Base-by-base conservation (phyloP, 257 asterid species). In the Craterostigma plantagineum region DNA sequence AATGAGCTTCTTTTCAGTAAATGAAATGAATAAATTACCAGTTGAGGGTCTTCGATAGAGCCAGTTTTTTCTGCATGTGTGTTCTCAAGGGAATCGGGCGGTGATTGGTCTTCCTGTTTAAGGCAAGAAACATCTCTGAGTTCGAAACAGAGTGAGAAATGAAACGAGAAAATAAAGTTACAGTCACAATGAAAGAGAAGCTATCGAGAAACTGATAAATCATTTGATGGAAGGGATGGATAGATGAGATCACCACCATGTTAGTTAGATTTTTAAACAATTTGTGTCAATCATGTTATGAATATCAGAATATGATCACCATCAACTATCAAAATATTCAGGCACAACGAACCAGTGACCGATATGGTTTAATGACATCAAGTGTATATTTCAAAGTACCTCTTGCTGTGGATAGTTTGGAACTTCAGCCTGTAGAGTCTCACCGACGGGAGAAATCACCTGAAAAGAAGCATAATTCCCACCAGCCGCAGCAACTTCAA, bases 401-500 rank as follows among this genome's bases (percentile, higher is more conserved):
- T 59, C 72, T 41, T 68, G 77, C 56, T 68, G 59, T 45, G 67
- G 79, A 38, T 14, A 54, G 13, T 35, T 43, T 5, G 74, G 49
- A 46, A 46, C 58, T 41, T 75, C 79, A 54, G 57, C 69, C 33
- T 58, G 63, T 15, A 55, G 60, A 10, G 77, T 58, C 18, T 40
- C 53, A 33, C 57, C 46, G 33, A 38, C 75, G 1, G 58, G 58
- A 39, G 67, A 55, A 48, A 54, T 49, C 52, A 63, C 68, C 55
- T 74, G 78, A 49, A 69, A 77, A 45, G 90, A 66, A 18, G 60
- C 62, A 55, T 68, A 72, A 48, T 61, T 71, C 9, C 75, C 76
- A n/a, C n/a, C n/a, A 50, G 93, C 83, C 42, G 92, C 82, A 4
- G 71, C 90, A 55, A 81, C 71, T 45, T 77, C 93, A 58, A 66